These are phyloP conservation scores for Fusarium ambrosium DNA, from an alignment of 2,329 filamentous ascomycete species.

Conservation along the genomic window DNA sequence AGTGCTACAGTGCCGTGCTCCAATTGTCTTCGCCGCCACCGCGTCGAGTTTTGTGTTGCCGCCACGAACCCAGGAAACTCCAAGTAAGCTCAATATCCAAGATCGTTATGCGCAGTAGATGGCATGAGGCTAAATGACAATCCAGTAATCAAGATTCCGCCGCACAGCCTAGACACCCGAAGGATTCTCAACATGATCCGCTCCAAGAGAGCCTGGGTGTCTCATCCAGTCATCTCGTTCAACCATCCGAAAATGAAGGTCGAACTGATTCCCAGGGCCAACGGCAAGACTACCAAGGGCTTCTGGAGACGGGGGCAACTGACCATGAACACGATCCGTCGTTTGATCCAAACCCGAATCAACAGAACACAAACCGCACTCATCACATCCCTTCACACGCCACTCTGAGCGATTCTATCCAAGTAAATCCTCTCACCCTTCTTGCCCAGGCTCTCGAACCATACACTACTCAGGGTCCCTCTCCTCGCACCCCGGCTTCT, in stretches of 20 bases:
- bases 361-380: background rate
- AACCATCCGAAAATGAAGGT: background rate
- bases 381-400: background rate
- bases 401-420: background rate
- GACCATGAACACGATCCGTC: background rate
- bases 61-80: background rate
- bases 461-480: background rate
- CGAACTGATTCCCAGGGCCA: background rate
- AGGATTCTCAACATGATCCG: background rate
- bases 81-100: background rate
- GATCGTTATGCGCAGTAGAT: too few species aligned
- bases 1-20: constrained; percentile 8
- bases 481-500: background rate
- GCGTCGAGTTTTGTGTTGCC: constrained; percentile 3
- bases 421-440: constrained; percentile 7
- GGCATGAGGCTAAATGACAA: background rate
- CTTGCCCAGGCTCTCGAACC: constrained; percentile 7
- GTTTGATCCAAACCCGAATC: background rate
- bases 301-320: background rate
- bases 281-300: background rate
- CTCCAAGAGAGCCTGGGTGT: background rate
- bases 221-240: background rate
- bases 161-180: background rate
- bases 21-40: constrained; percentile 5
- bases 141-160: background rate